Base-by-base conservation (phyloP, 352 stramenopile species). In the Elongisporangium anandrum region DNA sequence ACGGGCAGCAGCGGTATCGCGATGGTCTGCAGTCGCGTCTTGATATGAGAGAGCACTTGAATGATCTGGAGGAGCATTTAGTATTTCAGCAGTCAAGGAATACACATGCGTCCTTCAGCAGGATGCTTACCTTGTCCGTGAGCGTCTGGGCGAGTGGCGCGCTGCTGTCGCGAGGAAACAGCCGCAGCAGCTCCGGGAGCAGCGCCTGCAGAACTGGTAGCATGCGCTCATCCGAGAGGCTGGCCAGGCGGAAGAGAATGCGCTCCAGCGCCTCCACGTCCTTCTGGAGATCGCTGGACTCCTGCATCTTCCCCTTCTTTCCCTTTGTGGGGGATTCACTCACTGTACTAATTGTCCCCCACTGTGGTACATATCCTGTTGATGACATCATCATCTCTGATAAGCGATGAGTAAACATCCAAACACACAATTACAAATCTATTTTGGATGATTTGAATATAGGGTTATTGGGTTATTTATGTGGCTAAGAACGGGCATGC, bases 171-270 rank as follows among this genome's bases (percentile, higher is more conserved):
- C 54, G 63, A 9, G 81, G 78, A 58, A 92, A 90, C 29, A 89
- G 81, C 50, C 50, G 50, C 12, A 92, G 69, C 29, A 94, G 66
- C 68, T 90, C 74, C 16, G 84, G 84, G 15, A 94, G 69, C 16
- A 94, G 66, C 26, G 65, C 67, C 58, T 87, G 79, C 47, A 92
- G 63, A 56, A 92, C 81, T 16, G 71, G 51, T 19, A 87, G 55
- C 69, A 90, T 67, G 26, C 82, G 79, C 54, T 83, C 82, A 39
- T 90, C 82, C n/a, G 77, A 63, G 26, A 80, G 69, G 59, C 78
- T 92, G 48, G 79, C 82, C 24, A 92, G 74, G 7, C 82, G 82
- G 76, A 92, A 92, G 50, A 90, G 72, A 62, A 92, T 75, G 69
- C 82, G 82, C 47, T 92, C 79, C 48, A 92, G 69, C 60, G 79